phyloP scores from a whole-genome alignment of 495 filamentous ascomycete genomes.

The Talaromyces ruber region DNA sequence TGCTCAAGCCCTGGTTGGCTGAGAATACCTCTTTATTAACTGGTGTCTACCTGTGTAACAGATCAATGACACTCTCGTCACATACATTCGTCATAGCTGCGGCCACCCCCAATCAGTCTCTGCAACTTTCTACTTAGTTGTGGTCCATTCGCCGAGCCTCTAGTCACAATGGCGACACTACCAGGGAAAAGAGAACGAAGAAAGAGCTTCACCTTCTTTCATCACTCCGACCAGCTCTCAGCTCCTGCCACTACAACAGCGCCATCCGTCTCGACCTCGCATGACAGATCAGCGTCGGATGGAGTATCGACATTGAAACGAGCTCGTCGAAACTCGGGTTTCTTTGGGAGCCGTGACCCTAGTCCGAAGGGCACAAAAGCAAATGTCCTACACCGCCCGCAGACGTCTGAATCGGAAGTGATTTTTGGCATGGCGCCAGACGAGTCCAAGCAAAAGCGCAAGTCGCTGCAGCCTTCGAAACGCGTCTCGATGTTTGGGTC shows the following conservation, averaged over 20 bases:
- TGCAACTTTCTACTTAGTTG: neutral
- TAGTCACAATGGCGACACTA: slow-evolving; percentile 26
- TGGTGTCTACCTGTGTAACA: neutral
- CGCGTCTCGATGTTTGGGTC: slow-evolving; percentile 51
- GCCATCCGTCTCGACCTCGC: slow-evolving; percentile 16
- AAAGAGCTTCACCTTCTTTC: slow-evolving; percentile 32
- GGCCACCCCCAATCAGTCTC: neutral
- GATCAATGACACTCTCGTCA: neutral
- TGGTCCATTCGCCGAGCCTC: neutral
- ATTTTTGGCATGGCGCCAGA: slow-evolving; percentile 19
- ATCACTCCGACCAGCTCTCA: slow-evolving; percentile 19
- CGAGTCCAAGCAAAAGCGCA: slow-evolving; percentile 25
- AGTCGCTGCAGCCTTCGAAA: slow-evolving; percentile 36
- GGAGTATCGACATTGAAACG: slow-evolving; percentile 25
- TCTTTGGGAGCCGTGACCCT: slow-evolving; percentile 27
- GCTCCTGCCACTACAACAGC: slow-evolving; percentile 15
- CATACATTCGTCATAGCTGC: neutral
- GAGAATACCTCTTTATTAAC: neutral
- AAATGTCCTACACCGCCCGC: slow-evolving; percentile 22
- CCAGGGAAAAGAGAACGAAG: slow-evolving; percentile 31
- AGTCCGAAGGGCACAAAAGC: slow-evolving; percentile 13
- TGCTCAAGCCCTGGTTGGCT: neutral
- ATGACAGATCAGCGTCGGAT: slow-evolving; percentile 32
- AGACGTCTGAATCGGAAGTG: slow-evolving; percentile 21
- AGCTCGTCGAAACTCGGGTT: slow-evolving; percentile 35